These are phyloP conservation scores for Balakata baccata DNA, from an alignment of 345 rosid genomes.

Conservation along the genomic window DNA sequence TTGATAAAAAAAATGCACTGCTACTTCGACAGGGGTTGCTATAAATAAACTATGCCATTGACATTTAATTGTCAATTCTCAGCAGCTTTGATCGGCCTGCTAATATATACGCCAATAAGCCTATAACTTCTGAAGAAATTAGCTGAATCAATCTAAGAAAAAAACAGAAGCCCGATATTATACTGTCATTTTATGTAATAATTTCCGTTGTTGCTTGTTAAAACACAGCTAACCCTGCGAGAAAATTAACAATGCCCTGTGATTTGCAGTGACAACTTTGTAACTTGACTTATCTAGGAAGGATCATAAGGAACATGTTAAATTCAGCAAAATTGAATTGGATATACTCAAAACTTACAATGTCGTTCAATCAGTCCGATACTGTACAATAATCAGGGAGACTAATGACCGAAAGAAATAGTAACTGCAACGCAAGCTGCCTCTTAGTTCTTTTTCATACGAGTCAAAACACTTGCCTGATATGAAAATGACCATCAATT, in stretches of 20 bases:
- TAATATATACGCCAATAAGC: neutral
- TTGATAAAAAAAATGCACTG: too few species aligned
- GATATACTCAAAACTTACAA: neutral
- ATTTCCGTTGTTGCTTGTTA: neutral
- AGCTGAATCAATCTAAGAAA: neutral
- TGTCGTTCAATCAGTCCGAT: neutral
- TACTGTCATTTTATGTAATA: neutral
- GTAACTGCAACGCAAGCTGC: neutral
- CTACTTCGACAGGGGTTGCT: too few species aligned
- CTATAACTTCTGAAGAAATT: neutral
- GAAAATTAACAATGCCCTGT: neutral
- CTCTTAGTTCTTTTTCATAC: neutral
- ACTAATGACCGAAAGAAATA: neutral
- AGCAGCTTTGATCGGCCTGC: neutral
- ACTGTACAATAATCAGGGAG: neutral
- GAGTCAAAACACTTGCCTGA: neutral
- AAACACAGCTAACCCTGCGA: too few species aligned
- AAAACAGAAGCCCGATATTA: neutral
- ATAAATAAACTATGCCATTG: neutral
- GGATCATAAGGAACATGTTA: neutral
- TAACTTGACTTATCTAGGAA: neutral
- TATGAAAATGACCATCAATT: neutral
- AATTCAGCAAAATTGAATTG: constrained; percentile 3
- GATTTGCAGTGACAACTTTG: neutral
- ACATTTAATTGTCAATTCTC: neutral